Evolutionary conservation across 192 early-diverging fungal species (phyloP).

Genomic region (Pecoramyces ruminantium): DNA sequence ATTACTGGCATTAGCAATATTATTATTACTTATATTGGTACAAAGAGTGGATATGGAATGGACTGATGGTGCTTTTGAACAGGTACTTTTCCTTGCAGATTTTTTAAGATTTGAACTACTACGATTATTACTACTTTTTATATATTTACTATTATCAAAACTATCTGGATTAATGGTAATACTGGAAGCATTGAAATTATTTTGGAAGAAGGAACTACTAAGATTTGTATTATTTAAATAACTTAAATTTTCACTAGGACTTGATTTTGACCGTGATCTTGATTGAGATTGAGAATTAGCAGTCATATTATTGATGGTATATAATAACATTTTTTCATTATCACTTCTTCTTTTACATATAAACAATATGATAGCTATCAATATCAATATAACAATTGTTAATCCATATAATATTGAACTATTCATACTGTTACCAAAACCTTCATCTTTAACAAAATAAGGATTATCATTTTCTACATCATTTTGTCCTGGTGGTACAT

Average conservation of each 20-base stretch:
- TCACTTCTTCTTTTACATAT: background rate
- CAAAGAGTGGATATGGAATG: background rate
- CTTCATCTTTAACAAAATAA: too few species aligned
- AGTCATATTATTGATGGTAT: background rate
- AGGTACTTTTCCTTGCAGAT: background rate
- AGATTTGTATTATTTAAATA: background rate
- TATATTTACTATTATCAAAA: background rate
- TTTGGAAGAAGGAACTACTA: background rate
- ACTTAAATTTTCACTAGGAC: background rate
- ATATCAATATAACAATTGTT: background rate
- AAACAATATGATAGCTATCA: background rate
- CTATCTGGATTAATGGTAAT: background rate
- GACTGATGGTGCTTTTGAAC: background rate
- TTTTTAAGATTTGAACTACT: background rate
- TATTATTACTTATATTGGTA: background rate
- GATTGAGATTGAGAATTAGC: background rate
- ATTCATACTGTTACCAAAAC: too few species aligned
- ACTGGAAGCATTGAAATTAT: background rate
- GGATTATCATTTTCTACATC: too few species aligned
- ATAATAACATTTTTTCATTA: background rate
- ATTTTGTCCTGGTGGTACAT: too few species aligned
- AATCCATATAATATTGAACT: background rate
- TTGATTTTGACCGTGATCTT: background rate
- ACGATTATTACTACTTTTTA: background rate
- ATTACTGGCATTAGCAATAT: background rate